Evolutionary conservation across 306 rosid species (phyloP).

Genomic region (Gynostemma pentaphyllum): DNA sequence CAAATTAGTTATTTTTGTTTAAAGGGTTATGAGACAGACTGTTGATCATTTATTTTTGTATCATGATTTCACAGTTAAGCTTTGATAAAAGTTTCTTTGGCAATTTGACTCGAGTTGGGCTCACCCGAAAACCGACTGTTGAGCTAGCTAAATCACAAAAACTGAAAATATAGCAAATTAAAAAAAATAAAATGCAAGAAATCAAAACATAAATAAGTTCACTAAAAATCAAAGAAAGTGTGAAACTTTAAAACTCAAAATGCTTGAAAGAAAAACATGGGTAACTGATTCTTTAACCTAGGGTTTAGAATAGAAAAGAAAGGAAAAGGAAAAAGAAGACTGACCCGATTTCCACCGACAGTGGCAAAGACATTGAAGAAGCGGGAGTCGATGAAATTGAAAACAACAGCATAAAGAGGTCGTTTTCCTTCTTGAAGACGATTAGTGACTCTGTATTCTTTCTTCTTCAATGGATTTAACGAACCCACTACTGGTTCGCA

Average conservation of each 20-base stretch:
- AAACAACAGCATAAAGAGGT: slow-evolving; percentile 76
- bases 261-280: neutral
- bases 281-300: too few relatives aligned
- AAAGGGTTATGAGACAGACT: too few relatives aligned
- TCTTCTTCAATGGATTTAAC: slow-evolving; percentile 38
- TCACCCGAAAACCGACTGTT: too few relatives aligned
- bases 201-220: neutral
- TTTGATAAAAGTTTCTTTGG: too few relatives aligned
- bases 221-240: neutral
- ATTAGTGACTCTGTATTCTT: slow-evolving; percentile 72
- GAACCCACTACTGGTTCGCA: slow-evolving; percentile 72
- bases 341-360: slow-evolving; percentile 83
- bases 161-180: too few relatives aligned
- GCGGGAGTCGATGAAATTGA: slow-evolving; percentile 81
- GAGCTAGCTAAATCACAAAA: too few relatives aligned
- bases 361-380: slow-evolving; percentile 81
- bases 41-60: too few relatives aligned
- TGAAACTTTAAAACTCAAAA: neutral
- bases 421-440: slow-evolving; percentile 91
- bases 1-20: too few relatives aligned
- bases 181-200: neutral
- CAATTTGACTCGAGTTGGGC: too few relatives aligned
- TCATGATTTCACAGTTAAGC: too few relatives aligned
- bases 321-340: slow-evolving; percentile 1
- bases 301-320: neutral